These are phyloP conservation scores for Brettanomyces anomalus DNA, from an alignment of 805 yeast species.

Conservation along the genomic window DNA sequence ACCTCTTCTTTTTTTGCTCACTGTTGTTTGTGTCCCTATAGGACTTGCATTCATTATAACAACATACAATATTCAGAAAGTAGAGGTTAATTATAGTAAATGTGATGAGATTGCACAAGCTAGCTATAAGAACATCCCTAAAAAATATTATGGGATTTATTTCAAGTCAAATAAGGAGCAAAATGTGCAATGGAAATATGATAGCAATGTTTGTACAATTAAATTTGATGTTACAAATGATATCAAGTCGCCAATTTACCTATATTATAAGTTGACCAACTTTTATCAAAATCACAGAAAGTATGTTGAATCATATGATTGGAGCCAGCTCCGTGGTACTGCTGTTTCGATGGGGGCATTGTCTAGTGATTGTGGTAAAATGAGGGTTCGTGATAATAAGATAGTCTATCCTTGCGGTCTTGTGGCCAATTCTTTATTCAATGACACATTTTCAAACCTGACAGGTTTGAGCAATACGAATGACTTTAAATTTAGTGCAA, in stretches of 20 bases:
- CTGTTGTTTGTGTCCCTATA: slow-evolving; percentile 79
- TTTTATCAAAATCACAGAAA: slow-evolving; percentile 94
- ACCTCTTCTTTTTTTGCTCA: slow-evolving; percentile 67
- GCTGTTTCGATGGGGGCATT: slow-evolving; percentile 49
- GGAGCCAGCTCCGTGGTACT: slow-evolving; percentile 70
- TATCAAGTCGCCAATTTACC: slow-evolving; percentile 59
- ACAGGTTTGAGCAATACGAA: slow-evolving; percentile 24
- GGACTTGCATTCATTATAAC: slow-evolving; percentile 80
- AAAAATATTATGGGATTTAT: slow-evolving; percentile 47
- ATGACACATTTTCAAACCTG: slow-evolving; percentile 68
- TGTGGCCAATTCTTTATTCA: slow-evolving; percentile 86
- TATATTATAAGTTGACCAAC: slow-evolving; percentile 82
- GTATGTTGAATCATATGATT: slow-evolving; percentile 78
- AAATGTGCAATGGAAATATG: slow-evolving; percentile 47
- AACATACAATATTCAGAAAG: slow-evolving; percentile 68
- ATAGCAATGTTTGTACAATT: slow-evolving; percentile 46
- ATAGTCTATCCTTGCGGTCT: slow-evolving; percentile 85
- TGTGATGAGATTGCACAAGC: slow-evolving; percentile 41
- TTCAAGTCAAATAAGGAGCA: slow-evolving; percentile 37
- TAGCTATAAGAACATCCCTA: slow-evolving; percentile 45
- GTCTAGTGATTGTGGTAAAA: slow-evolving; percentile 45
- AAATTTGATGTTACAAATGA: slow-evolving; percentile 67
- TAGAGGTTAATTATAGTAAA: slow-evolving; percentile 65
- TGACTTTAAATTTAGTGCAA: slow-evolving; percentile 34
- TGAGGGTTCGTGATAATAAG: slow-evolving; percentile 30